Evolutionary conservation across 1,284 basidiomycete species (phyloP).

Genomic region (Pyrrhoderma noxium): DNA sequence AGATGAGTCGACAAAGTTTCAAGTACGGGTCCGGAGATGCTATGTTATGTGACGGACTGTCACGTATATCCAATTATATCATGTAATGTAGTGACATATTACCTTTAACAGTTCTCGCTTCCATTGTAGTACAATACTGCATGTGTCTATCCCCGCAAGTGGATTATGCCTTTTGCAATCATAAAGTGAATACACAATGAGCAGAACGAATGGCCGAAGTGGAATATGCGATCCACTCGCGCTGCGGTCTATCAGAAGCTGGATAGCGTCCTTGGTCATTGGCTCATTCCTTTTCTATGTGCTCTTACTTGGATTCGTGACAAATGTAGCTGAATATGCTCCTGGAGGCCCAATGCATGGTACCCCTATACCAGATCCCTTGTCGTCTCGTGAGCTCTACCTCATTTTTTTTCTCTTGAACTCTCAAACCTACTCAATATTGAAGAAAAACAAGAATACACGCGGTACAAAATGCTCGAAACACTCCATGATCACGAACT

Average conservation of each 20-base stretch:
- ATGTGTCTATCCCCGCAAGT: no score
- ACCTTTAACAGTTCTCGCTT: no score
- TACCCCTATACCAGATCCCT: neutral
- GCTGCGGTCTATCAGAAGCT: no score
- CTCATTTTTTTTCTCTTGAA: neutral
- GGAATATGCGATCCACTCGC: no score
- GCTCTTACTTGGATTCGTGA: conserved; percentile 28
- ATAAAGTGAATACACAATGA: no score
- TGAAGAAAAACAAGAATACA: neutral
- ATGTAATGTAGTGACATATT: no score
- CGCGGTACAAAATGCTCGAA: neutral
- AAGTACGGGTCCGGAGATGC: neutral
- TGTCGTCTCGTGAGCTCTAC: neutral
- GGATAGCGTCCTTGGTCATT: conserved; percentile 27
- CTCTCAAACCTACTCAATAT: no score
- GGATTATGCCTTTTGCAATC: no score
- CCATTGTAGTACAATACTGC: no score
- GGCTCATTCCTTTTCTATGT: conserved; percentile 36
- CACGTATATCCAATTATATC: no score
- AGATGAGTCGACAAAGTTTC: neutral
- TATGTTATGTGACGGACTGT: no score
- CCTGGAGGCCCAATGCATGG: conserved; percentile 2
- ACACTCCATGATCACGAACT: conserved; percentile 16
- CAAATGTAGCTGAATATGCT: conserved; percentile 20
- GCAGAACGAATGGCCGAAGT: no score